Evolutionary conservation across 345 rosid genomes (phyloP), one percentile per base, ranked within the genome.

Genomic region (Salix arbutifolia): DNA sequence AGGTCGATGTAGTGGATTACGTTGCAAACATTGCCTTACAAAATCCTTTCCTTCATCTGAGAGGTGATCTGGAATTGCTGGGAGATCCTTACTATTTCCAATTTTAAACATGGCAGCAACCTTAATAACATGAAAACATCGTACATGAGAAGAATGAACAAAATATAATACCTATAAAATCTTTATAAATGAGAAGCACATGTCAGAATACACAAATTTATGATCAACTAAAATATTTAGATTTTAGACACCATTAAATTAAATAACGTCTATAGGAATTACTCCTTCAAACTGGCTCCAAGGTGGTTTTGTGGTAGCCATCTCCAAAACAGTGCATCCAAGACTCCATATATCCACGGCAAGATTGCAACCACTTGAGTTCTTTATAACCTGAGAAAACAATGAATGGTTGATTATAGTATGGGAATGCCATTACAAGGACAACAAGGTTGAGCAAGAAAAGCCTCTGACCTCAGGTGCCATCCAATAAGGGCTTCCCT

Each of bases 301-400:
- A 58, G 96, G 96, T 71, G 96, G 96, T 77, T 91, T 90, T 69
- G 93, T 83, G 50, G 96, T 91, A 60, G 93, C 92, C 96, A 91
- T 91, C 85, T 91, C 96, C 85, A 90, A 83, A 73, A 91, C 93
- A 40, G 94, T 91, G 80, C 96, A 90, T 52, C 96, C 96, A 79
- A 90, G 96, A 80, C 96, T 91, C 96, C 96, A 91, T 76, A 91
- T 87, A 84, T 91, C 96, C 71, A 91, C 96, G 53, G 93, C 92
- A 84, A 90, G 89, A 71, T 84, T 87, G 85, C 90, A 85, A 69
- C 93, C 92, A 69, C 67, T 85, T 58, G 90, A 76, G 76, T 88
- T 87, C 79, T 74, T 90, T 81, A 91, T 90, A 61, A 91, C 91
- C 96, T 91, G 89, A 9, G 64, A 35, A 68, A 33, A 73, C 67